Conservation (phyloP, 192 early-diverging fungal species). For the Linderina pennispora region DNA sequence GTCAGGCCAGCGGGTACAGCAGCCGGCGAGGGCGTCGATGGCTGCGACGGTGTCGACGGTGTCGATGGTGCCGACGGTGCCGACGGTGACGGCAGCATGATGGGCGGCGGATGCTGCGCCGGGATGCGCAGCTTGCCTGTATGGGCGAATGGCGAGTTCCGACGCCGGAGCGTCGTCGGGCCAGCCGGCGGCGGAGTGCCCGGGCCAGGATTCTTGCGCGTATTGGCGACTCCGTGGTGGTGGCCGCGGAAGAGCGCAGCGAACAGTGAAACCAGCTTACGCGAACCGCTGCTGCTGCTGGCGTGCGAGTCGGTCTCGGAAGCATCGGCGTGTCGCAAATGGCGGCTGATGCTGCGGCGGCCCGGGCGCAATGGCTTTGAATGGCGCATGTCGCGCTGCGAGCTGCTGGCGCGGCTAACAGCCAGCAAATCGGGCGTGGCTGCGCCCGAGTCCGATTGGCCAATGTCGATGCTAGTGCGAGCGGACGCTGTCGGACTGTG, state of each 20-base stretch:
- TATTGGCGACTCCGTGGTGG: constrained; percentile 11
- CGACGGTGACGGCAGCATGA: neutral
- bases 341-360: constrained; percentile 40
- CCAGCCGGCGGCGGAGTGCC: too few relatives aligned
- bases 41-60: too few relatives aligned
- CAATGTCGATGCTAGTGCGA: constrained; percentile 39
- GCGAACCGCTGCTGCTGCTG: constrained; percentile 36
- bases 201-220: constrained; percentile 16
- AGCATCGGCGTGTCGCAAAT: constrained; percentile 7
- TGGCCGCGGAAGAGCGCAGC: constrained; percentile 55
- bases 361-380: constrained; percentile 42
- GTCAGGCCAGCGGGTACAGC: neutral
- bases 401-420: too few relatives aligned
- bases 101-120: constrained; percentile 7
- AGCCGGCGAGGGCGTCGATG: neutral
- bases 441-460: constrained; percentile 32
- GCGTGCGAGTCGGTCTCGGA: constrained; percentile 18
- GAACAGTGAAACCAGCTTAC: constrained; percentile 69
- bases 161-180: constrained; percentile 24
- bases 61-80: neutral
- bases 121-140: constrained; percentile 21
- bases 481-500: constrained; percentile 33
- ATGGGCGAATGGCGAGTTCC: constrained; percentile 30
- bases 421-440: constrained; percentile 34
- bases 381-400: too few relatives aligned